Conservation (phyloP, 441 rosid genomes). For the Kokia cookei region DNA sequence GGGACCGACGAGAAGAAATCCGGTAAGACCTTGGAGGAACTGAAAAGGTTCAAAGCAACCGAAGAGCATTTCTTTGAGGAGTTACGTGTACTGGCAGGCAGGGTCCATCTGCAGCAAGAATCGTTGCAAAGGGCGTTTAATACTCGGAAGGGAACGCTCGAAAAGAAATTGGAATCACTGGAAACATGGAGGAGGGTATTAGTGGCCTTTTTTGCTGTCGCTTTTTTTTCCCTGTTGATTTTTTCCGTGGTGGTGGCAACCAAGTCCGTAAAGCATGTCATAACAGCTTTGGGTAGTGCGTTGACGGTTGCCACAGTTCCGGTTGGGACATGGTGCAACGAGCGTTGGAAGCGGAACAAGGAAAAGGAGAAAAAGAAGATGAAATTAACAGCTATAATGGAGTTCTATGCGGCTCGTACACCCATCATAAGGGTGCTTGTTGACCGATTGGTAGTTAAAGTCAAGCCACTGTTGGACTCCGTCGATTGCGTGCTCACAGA, state of each 20-base stretch:
- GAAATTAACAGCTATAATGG: conserved; percentile 30
- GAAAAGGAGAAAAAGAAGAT: conserved; percentile 36
- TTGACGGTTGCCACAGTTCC: conserved; percentile 47
- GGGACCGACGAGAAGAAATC: conserved; percentile 33
- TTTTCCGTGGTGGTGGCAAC: conserved; percentile 71
- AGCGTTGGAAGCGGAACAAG: conserved; percentile 48
- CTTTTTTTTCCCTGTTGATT: conserved; percentile 46
- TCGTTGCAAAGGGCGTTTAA: conserved; percentile 37
- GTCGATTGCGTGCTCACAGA: conserved; percentile 42
- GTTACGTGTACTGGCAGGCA: conserved; percentile 36
- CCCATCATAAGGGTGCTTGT: conserved; percentile 42
- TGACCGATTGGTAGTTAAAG: conserved; percentile 33
- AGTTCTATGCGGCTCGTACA: conserved; percentile 17
- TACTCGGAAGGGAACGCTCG: conserved; percentile 33
- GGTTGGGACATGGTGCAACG: conserved; percentile 59
- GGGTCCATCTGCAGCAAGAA: conserved; percentile 39
- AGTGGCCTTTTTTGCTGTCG: conserved; percentile 41
- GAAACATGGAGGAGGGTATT: conserved; percentile 56
- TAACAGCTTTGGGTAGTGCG: conserved; percentile 53
- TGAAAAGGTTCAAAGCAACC: conserved; percentile 38
- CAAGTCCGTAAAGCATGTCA: conserved; percentile 48
- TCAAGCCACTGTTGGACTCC: conserved; percentile 31
- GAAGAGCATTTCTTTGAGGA: conserved; percentile 55
- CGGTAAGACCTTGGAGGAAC: conserved; percentile 45
- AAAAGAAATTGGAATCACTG: conserved; percentile 40